These are phyloP conservation scores for Chlorella sorokiniana DNA, from an alignment of 139 green algal species.

Conservation along the genomic window DNA sequence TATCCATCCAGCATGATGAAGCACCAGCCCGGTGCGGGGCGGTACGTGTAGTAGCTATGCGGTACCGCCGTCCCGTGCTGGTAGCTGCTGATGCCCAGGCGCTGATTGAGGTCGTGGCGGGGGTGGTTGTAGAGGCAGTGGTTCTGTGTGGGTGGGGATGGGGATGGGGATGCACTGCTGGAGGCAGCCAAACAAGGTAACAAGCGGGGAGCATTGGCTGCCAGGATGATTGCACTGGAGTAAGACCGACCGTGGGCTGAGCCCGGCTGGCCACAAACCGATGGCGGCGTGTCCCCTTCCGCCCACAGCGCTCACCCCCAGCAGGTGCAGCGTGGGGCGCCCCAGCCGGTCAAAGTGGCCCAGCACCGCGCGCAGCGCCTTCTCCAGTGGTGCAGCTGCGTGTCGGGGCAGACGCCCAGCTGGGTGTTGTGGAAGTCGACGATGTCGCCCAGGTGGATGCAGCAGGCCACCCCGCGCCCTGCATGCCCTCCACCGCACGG, in stretches of 20 bases:
- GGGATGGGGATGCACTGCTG: too few relatives aligned
- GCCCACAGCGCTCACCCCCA: slow-evolving; percentile 30
- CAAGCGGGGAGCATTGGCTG: too few relatives aligned
- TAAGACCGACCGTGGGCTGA: too few relatives aligned
- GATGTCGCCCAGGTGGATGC: slow-evolving; percentile 72
- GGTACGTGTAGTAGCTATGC: slow-evolving; percentile 70
- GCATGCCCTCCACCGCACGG: slow-evolving; percentile 42
- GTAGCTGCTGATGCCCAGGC: slow-evolving; percentile 27
- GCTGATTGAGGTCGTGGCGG: slow-evolving; percentile 40
- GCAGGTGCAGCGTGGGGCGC: slow-evolving; percentile 60
- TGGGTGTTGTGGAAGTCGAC: slow-evolving; percentile 36
- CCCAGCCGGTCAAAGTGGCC: slow-evolving; percentile 49
- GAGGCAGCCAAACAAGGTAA: too few relatives aligned
- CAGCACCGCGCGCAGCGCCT: slow-evolving; percentile 53
- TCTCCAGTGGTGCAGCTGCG: slow-evolving; percentile 12
- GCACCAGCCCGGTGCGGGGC: slow-evolving; percentile 55
- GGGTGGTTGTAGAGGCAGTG: slow-evolving; percentile 82
- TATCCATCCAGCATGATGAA: slow-evolving; percentile 84
- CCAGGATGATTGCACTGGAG: too few relatives aligned
- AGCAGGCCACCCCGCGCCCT: slow-evolving; percentile 41
- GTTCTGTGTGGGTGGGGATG: slow-evolving; percentile 54
- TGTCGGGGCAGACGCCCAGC: neutral
- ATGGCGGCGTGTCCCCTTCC: too few relatives aligned
- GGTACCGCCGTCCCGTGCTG: neutral
- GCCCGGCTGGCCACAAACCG: too few relatives aligned